A percentile compares a stretch with the other conserved stretches of the same genome.
phyloP scores from a whole-genome alignment of 345 rosid genomes.

The Excoecaria cochinchinensis region DNA sequence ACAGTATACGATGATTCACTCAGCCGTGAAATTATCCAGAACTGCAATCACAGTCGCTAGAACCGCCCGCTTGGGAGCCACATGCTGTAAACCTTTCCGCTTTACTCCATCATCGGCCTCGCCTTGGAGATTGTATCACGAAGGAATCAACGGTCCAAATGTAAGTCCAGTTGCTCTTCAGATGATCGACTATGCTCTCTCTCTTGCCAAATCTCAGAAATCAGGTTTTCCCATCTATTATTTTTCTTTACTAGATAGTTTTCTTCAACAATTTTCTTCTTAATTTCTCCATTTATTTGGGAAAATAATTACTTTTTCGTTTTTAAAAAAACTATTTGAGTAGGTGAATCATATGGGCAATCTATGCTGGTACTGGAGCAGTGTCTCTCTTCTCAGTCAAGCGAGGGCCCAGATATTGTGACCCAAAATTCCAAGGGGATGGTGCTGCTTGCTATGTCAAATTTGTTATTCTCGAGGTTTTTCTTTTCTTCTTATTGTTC shows the following conservation, averaged over 20 bases:
- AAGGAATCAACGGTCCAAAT: slow-evolving; percentile 37
- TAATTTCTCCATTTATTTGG: background rate
- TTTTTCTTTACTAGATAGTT: background rate
- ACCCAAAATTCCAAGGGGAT: slow-evolving; percentile 56
- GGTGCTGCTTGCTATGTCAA: slow-evolving; percentile 81
- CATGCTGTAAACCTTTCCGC: slow-evolving; percentile 2
- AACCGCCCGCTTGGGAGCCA: slow-evolving; percentile 5
- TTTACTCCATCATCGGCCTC: slow-evolving; percentile 18
- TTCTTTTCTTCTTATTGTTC: background rate
- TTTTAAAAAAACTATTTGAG: background rate
- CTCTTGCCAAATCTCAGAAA: slow-evolving; percentile 62
- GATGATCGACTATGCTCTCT: slow-evolving; percentile 87
- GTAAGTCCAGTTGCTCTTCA: slow-evolving; percentile 71
- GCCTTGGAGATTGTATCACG: slow-evolving; percentile 48
- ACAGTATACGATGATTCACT: slow-evolving; percentile 39
- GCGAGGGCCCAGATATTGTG: slow-evolving; percentile 40
- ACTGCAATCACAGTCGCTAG: slow-evolving; percentile 19
- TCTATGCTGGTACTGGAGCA: slow-evolving; percentile 84
- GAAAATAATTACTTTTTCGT: background rate
- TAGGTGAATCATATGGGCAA: slow-evolving; percentile 76
- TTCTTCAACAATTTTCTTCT: background rate
- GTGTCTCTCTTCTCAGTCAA: slow-evolving; percentile 57
- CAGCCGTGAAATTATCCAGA: slow-evolving; percentile 36
- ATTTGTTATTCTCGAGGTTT: slow-evolving; percentile 64
- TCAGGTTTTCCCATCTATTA: slow-evolving; percentile 47